Evolutionary conservation across 23 red algal species (phyloP).

Genomic region (Cyanidiococcus yangmingshanensis): DNA sequence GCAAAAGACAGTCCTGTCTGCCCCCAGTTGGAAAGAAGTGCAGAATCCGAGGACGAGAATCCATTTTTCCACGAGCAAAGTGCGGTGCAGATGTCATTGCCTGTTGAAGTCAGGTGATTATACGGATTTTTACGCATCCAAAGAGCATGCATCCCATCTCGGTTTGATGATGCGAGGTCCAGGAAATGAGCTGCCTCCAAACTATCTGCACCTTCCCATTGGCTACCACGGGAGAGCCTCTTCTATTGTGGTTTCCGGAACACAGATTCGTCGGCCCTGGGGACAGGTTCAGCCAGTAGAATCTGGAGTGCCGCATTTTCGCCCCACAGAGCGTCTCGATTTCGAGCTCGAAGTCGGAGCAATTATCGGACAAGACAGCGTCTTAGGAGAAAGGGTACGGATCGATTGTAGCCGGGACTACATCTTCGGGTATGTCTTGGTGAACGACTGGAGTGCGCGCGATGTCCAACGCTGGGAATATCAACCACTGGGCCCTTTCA

Average conservation of each 20-base stretch:
- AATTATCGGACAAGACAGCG: slow-evolving; percentile 42
- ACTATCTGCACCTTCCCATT: slow-evolving; percentile 67
- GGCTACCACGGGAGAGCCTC: slow-evolving; percentile 64
- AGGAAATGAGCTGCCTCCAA: slow-evolving; percentile 54
- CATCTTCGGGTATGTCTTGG: slow-evolving; percentile 51
- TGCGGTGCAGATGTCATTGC: slow-evolving; percentile 40
- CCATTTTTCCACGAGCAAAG: slow-evolving; percentile 20
- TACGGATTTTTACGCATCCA: slow-evolving; percentile 72
- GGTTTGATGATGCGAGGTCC: slow-evolving; percentile 63
- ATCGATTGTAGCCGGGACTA: slow-evolving; percentile 29
- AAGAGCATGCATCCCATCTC: slow-evolving; percentile 47
- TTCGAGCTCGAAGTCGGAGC: slow-evolving; percentile 55
- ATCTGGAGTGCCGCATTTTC: slow-evolving; percentile 20
- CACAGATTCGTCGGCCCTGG: slow-evolving; percentile 33
- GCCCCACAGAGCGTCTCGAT: slow-evolving; percentile 36
- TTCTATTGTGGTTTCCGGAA: slow-evolving; percentile 61
- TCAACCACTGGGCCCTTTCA: slow-evolving; percentile 69
- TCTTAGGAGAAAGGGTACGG: slow-evolving; percentile 26
- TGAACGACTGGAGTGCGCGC: slow-evolving; percentile 79
- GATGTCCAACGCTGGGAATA: slow-evolving; percentile 86
- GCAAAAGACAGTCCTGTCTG: slow-evolving; percentile 10
- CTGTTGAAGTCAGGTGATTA: slow-evolving; percentile 59
- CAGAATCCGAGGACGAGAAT: neutral
- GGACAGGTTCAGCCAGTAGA: slow-evolving; percentile 43
- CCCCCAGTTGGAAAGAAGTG: neutral